Percentiles rank a stretch among this genome's conserved stretches.
Conservation (phyloP, 768 basidiomycete species). For the Pleurotus pulmonarius region DNA sequence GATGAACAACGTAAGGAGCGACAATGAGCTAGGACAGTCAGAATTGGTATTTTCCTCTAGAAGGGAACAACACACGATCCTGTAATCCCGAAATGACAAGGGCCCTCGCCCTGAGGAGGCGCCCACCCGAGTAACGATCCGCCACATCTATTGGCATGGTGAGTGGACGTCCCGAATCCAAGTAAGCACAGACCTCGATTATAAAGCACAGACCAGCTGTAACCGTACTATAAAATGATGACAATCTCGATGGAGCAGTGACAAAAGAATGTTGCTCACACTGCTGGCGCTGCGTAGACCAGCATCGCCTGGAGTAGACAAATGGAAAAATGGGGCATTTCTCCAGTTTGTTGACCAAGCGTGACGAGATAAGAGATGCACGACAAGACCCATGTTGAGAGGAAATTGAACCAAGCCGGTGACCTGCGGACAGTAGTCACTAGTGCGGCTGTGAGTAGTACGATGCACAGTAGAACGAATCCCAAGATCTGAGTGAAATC, state of each 20-base stretch:
- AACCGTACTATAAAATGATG: not conserved
- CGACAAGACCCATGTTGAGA: not conserved
- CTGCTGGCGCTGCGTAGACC: not conserved
- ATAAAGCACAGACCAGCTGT: not conserved
- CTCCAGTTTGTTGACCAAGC: not conserved
- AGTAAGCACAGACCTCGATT: not conserved
- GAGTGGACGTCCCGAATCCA: not conserved
- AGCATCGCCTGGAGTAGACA: slow-evolving; percentile 1
- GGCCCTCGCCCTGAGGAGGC: too few species aligned
- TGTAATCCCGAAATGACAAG: too few species aligned
- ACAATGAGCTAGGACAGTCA: not conserved
- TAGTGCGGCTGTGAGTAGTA: not conserved
- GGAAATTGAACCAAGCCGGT: not conserved
- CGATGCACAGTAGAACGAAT: not conserved
- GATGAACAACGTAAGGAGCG: not conserved
- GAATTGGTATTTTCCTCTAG: not conserved
- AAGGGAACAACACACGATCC: too few species aligned
- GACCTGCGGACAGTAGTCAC: not conserved
- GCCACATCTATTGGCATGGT: not conserved
- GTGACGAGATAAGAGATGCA: not conserved
- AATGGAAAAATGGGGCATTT: not conserved
- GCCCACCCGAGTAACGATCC: not conserved
- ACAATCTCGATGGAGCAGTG: not conserved
- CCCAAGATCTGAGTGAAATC: not conserved
- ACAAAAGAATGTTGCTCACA: not conserved